These are phyloP conservation scores for Bimuria novae-zelandiae DNA, from an alignment of 2,329 filamentous ascomycete genomes.

Conservation along the genomic window DNA sequence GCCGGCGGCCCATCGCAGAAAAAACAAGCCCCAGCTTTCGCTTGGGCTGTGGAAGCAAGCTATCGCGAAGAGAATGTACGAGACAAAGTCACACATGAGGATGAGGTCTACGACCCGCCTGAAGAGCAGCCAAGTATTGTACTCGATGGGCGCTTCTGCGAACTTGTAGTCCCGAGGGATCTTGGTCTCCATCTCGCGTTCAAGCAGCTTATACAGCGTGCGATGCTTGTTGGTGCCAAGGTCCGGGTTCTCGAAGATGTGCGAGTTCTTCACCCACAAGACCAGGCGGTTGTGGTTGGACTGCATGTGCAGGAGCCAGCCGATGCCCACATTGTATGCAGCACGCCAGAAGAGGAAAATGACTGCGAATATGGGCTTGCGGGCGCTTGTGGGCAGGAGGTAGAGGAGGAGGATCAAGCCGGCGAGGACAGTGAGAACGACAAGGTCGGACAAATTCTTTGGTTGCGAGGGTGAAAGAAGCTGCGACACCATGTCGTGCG, in stretches of 20 bases:
- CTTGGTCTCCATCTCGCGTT: conserved; percentile 90
- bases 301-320: conserved; percentile 84
- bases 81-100: conserved; percentile 97
- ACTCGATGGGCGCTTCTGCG: conserved; percentile 90
- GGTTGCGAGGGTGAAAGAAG: conserved; percentile 91
- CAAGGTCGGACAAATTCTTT: conserved; percentile 86
- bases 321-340: conserved; percentile 92
- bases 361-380: conserved; percentile 77
- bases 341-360: conserved; percentile 92
- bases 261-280: conserved; percentile 82
- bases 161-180: conserved; percentile 93
- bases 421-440: conserved; percentile 78
- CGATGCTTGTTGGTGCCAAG: conserved; percentile 83
- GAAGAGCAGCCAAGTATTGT: conserved; percentile 99
- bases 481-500: conserved; percentile 99
- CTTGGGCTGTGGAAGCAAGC: conserved; percentile 80
- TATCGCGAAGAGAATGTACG: conserved; percentile 93
- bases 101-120: conserved; percentile 94
- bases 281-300: conserved; percentile 87
- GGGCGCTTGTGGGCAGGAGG: conserved; percentile 69
- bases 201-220: conserved; percentile 80
- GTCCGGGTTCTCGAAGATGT: conserved; percentile 81
- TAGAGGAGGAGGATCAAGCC: conserved; percentile 76
- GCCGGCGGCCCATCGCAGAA: conserved; percentile 78
- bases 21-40: conserved; percentile 71